phyloP scores from a whole-genome alignment of 1,284 basidiomycete species.

The Leccinum insolens region DNA sequence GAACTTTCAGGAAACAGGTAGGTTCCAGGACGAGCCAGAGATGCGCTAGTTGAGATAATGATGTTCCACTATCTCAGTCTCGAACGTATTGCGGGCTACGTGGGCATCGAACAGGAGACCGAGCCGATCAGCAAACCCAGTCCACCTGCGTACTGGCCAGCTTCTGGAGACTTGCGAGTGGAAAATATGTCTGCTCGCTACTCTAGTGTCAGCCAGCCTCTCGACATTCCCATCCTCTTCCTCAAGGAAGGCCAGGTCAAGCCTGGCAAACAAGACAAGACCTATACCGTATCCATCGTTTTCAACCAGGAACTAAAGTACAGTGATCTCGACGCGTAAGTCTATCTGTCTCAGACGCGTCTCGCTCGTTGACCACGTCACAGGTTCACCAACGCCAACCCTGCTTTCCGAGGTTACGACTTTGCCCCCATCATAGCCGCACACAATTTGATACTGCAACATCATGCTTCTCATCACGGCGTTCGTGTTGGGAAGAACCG shows the following conservation, averaged over 20 bases:
- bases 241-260: constrained; percentile 55
- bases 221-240: constrained; percentile 51
- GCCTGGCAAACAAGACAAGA: constrained; percentile 45
- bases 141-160: constrained; percentile 81
- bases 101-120: constrained; percentile 74
- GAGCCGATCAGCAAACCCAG: constrained; percentile 47
- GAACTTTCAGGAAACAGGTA: constrained; percentile 14
- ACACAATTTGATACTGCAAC: too few relatives aligned
- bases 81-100: constrained; percentile 75
- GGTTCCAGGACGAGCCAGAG: not conserved
- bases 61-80: constrained; percentile 48
- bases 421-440: too few relatives aligned
- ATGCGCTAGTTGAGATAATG: not conserved
- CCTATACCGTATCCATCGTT: constrained; percentile 47
- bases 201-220: constrained; percentile 49
- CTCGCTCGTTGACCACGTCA: too few relatives aligned
- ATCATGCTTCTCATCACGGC: too few relatives aligned
- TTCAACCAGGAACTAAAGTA: too few relatives aligned
- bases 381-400: too few relatives aligned
- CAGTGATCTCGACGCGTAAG: too few relatives aligned
- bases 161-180: constrained; percentile 67
- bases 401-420: too few relatives aligned
- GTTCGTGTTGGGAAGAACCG: too few relatives aligned
- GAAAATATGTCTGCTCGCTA: constrained; percentile 63
- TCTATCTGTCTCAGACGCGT: too few relatives aligned